Base-by-base conservation (phyloP, 2,329 filamentous ascomycete species). In the Sphaerulina populicola region DNA sequence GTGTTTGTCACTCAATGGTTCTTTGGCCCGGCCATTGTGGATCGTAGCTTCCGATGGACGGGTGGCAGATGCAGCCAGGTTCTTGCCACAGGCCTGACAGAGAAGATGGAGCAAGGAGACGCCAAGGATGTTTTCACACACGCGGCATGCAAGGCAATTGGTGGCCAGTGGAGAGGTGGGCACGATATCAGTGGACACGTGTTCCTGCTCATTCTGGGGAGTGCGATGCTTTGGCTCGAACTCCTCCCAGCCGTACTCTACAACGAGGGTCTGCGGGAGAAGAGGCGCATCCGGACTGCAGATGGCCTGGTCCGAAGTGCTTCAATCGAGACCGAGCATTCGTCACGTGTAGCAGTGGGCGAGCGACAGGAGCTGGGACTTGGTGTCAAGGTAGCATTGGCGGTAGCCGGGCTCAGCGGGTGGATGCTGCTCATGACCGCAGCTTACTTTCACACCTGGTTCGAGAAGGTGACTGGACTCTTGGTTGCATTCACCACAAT, bases 361-460 rank as follows among this genome's bases (percentile, higher is more conserved):
- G 49, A 55, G 21, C 49, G 57, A 3, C 46, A 56, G 52, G 59
- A 64, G 23, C 35, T 65, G 45, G 61, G 62, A 2, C 71, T 60
- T 73, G 80, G 75, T 11, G 72, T 85, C 58, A 78, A 82, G 56
- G 70, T 71, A 63, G 59, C 72, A 60, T 55, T 78, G 66, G 66
- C 65, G 0, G 80, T 96, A 23, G 77, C 85, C 14, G 82, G 70
- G 0, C 63, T 96, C 64, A 88, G 84, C 64, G 79, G 83, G 74
- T 97, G 93, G 88, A 98, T 98, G 93, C 70, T 98, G 66, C 76
- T 97, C 55, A 98, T 98, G 93, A 98, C 93, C 37, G 90, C 90
- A 2, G 90, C 94, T 36, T 98, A 91, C 76, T 98, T 98, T 65
- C 93, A 98, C 69, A 98, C 93, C 0, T 97, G 91, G 90, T 83